Base-by-base conservation (phyloP, 2,329 filamentous ascomycete genomes). In the Endoconidiophora laricicola region DNA sequence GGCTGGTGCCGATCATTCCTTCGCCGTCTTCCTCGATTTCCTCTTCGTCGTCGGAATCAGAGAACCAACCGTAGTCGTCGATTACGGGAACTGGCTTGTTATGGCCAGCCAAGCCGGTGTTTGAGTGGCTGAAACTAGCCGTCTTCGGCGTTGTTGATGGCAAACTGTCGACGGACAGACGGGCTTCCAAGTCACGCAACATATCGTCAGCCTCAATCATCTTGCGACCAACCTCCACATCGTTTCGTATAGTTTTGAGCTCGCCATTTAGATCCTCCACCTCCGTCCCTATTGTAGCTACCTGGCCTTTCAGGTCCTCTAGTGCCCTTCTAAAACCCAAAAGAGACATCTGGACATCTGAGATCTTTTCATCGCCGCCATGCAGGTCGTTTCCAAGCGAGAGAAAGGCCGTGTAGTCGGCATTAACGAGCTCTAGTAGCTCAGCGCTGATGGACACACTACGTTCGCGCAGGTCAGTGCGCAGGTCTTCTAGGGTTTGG, bases 401-500 rank as follows among this genome's bases (percentile, higher is more conserved):
- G 3, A 98, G 66, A 58, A 98, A 98, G 52, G 90, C 83, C 44
- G 86, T 82, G 62, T 98, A 96, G 65, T 98, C 94, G 47, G 82
- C 76, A 61, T 98, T 98, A 56, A 98, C 91, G 6, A 98, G 76
- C 66, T 95, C 90, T 16, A 98, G 72, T 2, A 98, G 73, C 66
- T 98, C 91, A 55, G 82, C 78, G 59, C 81, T 84, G 54, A 98
- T 80, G 18, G 81, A 74, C 57, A 84, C 77, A 57, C 81, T 85
- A 48, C 93, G 75, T 52, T 87, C 78, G 42, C 88, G 81, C 14
- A 98, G 72, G 60, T 98, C 93, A 4, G 81, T 69, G 36, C 90
- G 85, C 29, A 98, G 71, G 63, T 98, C 91, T 62, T 94, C 88
- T 44, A 98, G 83, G 0, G 90, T 95, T 64, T 98, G 91, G 63